Evolutionary conservation across 345 rosid species (phyloP).

Genomic region (Pseudoturritis turrita): DNA sequence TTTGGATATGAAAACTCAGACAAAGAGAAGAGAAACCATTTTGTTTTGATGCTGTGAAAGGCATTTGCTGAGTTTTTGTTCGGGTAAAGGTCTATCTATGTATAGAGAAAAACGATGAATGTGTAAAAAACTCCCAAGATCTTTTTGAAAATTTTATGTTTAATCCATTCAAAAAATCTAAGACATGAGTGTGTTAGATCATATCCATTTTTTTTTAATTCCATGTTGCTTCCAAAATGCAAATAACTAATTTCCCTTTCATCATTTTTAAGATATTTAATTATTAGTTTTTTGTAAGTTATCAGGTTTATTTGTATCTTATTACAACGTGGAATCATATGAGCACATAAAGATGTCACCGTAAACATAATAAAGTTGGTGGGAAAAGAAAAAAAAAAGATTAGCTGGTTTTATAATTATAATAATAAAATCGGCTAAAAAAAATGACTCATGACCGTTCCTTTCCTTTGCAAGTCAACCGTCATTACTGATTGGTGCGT

Average conservation of each 20-base stretch:
- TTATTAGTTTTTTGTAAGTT: no score
- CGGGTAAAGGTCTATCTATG: not conserved
- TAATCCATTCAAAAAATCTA: not conserved
- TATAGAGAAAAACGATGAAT: constrained; percentile 1
- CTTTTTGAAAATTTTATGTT: not conserved
- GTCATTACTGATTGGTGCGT: constrained; percentile 24
- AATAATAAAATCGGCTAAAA: not conserved
- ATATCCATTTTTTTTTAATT: not conserved
- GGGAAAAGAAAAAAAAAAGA: not conserved
- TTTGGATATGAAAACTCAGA: constrained; percentile 13
- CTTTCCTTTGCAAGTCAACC: constrained; percentile 17
- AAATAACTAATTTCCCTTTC: no score
- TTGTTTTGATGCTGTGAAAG: constrained; percentile 11
- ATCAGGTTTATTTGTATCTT: not conserved
- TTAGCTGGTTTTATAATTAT: not conserved
- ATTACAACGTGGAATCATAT: not conserved
- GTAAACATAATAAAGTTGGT: not conserved
- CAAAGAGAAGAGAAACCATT: constrained; percentile 6
- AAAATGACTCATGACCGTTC: constrained; percentile 28
- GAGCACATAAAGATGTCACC: not conserved
- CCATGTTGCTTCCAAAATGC: not conserved
- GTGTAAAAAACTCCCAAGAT: not conserved
- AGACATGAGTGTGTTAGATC: not conserved
- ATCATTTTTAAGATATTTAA: no score
- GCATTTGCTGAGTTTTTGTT: constrained; percentile 4